Conservation (phyloP, 1,139 yeast species). For the Hyphopichia khmerensis region DNA sequence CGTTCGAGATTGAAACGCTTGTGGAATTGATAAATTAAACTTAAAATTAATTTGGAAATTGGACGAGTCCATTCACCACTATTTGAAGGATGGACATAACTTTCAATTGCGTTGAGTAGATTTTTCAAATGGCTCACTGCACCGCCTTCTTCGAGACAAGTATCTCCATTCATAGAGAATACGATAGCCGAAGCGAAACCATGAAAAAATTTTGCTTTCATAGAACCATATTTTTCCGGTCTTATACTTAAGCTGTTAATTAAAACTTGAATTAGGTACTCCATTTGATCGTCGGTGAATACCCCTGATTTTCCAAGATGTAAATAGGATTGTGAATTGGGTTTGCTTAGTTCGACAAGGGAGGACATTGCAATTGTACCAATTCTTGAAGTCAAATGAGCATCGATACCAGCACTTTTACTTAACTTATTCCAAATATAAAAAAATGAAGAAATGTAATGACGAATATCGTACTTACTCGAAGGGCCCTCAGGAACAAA, state of each 20-base stretch:
- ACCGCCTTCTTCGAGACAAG: slow-evolving; percentile 38
- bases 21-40: slow-evolving; percentile 57
- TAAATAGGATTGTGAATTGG: slow-evolving; percentile 10
- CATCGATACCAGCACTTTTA: slow-evolving; percentile 59
- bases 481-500: slow-evolving; percentile 22
- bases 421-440: slow-evolving; percentile 71
- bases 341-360: slow-evolving; percentile 29
- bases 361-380: slow-evolving; percentile 61
- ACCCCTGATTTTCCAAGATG: slow-evolving; percentile 51
- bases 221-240: slow-evolving; percentile 37
- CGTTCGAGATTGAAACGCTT: slow-evolving; percentile 53
- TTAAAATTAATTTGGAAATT: slow-evolving; percentile 62
- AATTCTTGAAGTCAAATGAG: slow-evolving; percentile 63
- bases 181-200: slow-evolving; percentile 65
- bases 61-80: slow-evolving; percentile 80
- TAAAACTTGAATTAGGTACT: slow-evolving; percentile 55
- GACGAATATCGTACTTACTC: slow-evolving; percentile 43
- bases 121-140: slow-evolving; percentile 55
- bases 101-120: slow-evolving; percentile 68
- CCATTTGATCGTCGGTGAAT: slow-evolving; percentile 60
- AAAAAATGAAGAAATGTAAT: slow-evolving; percentile 65
- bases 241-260: slow-evolving; percentile 53
- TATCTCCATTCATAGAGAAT: slow-evolving; percentile 59
- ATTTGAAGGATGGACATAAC: slow-evolving; percentile 91
- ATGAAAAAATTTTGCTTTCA: slow-evolving; percentile 46